Conservation (phyloP, 2,329 filamentous ascomycete genomes). For the Akanthomyces uredinophilus region DNA sequence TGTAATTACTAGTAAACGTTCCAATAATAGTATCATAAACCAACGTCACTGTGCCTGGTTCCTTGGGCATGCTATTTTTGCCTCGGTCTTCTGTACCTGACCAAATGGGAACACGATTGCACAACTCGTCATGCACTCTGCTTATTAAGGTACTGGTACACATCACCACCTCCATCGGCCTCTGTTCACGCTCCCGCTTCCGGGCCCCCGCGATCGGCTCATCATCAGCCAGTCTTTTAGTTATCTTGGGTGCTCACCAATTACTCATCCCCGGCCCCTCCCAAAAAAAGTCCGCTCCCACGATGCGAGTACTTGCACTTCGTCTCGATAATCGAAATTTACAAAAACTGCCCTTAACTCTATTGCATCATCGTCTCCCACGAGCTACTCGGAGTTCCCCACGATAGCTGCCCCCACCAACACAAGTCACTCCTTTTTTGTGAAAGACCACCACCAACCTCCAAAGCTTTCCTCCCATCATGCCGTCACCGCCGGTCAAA, state of each 20-base stretch:
- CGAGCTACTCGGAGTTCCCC: background rate
- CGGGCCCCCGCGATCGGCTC: slow-evolving; percentile 1
- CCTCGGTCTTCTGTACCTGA: no score
- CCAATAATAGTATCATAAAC: no score
- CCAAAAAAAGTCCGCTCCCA: slow-evolving; percentile 2
- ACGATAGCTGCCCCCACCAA: background rate
- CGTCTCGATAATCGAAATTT: background rate
- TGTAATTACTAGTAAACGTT: no score
- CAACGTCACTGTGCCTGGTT: no score
- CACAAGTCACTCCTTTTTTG: no score
- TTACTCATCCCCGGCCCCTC: slow-evolving; percentile 1
- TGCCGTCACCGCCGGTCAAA: slow-evolving; percentile 12
- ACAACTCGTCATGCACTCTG: background rate
- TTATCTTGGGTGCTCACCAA: background rate
- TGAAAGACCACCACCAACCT: background rate
- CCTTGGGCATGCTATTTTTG: no score
- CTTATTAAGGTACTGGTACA: no score
- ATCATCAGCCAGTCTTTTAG: background rate
- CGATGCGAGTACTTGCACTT: background rate
- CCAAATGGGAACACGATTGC: no score
- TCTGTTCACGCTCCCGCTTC: background rate
- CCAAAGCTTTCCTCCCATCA: background rate
- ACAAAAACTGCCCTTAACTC: background rate
- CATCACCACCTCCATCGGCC: background rate
- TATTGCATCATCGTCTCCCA: background rate